Percentiles rank a stretch among this genome's conserved stretches.
Conservation (phyloP, 768 basidiomycete genomes). For the Pleurotus ostreatus region DNA sequence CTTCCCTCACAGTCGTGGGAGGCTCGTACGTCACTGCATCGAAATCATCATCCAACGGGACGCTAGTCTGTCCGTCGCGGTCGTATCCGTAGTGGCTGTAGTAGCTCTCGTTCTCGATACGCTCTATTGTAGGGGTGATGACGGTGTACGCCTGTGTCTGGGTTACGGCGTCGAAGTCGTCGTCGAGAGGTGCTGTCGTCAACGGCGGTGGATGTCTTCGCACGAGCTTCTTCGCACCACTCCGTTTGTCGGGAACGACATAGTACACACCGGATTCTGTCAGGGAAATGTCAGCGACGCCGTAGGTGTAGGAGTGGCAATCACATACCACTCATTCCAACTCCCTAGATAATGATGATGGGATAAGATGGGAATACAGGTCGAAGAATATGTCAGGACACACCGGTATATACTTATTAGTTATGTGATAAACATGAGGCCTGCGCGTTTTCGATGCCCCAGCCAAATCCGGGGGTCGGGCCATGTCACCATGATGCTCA, state of each 20-base stretch:
- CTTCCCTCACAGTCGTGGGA: slow-evolving; percentile 9
- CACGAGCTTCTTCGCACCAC: slow-evolving; percentile 28
- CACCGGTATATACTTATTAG: no score
- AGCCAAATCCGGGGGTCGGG: no score
- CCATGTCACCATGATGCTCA: no score
- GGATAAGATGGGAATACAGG: no score
- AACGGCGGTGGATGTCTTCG: slow-evolving; percentile 34
- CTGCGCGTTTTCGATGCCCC: no score
- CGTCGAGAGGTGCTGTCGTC: slow-evolving; percentile 33
- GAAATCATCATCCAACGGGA: slow-evolving; percentile 34
- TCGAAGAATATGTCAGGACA: no score
- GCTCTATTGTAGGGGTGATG: slow-evolving; percentile 17
- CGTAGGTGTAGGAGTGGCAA: neutral
- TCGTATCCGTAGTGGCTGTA: slow-evolving; percentile 7
- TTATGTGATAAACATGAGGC: no score
- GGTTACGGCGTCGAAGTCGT: slow-evolving; percentile 37
- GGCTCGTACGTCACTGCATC: slow-evolving; percentile 27
- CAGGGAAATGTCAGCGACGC: neutral
- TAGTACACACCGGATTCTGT: slow-evolving; percentile 34
- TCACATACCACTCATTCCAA: slow-evolving; percentile 1
- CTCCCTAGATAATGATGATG: no score
- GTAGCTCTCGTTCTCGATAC: slow-evolving; percentile 7
- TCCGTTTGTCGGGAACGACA: slow-evolving; percentile 33
- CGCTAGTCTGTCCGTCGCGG: slow-evolving; percentile 15
- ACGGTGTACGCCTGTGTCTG: slow-evolving; percentile 20